Conservation (phyloP, 2,329 filamentous ascomycete genomes). For the Colletotrichum sp. region DNA sequence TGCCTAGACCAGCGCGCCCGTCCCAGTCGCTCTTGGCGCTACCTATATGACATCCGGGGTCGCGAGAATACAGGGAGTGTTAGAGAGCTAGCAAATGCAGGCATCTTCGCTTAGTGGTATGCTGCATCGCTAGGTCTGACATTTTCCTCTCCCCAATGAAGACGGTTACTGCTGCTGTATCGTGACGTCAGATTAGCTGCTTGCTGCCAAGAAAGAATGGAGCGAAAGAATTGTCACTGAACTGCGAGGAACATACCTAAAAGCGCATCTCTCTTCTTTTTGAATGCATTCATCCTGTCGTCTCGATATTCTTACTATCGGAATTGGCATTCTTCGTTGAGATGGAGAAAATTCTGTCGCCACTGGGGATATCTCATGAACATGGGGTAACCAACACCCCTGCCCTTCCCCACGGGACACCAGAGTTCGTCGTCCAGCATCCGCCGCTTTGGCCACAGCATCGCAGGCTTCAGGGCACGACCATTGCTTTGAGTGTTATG, state of each 20-base stretch:
- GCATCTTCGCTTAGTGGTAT: background rate
- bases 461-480: background rate
- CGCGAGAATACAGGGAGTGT: accelerated
- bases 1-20: background rate
- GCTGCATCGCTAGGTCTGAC: background rate
- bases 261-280: background rate
- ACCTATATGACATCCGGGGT: background rate
- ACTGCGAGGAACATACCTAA: background rate
- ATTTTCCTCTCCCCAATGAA: background rate
- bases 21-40: background rate
- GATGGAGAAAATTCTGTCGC: background rate
- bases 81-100: background rate
- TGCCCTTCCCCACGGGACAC: background rate
- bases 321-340: background rate
- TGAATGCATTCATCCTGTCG: accelerated
- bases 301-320: accelerated
- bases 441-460: background rate
- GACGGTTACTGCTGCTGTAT: background rate
- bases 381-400: background rate
- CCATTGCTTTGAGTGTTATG: background rate
- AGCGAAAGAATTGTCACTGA: background rate
- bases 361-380: background rate
- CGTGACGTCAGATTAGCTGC: background rate
- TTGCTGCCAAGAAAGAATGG: background rate
- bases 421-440: background rate